A percentile compares a stretch with the other conserved stretches of the same genome.
Conservation (phyloP, 225 moss, liverwort and hornwort species). For the Marchantia paleacea region DNA sequence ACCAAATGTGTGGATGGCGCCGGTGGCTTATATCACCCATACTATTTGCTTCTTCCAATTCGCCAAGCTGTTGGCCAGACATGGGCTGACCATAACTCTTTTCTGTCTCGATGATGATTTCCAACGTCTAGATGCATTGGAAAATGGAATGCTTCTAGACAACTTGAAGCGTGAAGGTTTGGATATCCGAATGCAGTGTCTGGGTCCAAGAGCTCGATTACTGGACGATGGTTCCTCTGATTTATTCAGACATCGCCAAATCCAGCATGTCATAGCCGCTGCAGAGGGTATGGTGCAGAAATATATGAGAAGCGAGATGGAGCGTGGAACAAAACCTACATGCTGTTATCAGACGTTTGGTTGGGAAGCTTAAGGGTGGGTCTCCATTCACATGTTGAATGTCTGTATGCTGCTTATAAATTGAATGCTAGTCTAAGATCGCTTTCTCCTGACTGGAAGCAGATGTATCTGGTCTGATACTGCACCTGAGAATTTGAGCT, state of each 20-base stretch:
- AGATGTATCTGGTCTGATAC: too few relatives aligned
- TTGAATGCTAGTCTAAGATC: too few relatives aligned
- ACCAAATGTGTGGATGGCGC: slow-evolving; percentile 14
- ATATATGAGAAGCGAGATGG: neutral
- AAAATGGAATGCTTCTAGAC: neutral
- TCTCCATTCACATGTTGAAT: too few relatives aligned
- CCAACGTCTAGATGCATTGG: neutral
- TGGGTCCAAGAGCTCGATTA: neutral
- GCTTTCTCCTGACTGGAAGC: too few relatives aligned
- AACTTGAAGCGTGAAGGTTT: slow-evolving; percentile 1
- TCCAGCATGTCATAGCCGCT: too few relatives aligned
- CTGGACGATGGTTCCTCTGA: neutral
- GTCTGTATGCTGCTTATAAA: too few relatives aligned
- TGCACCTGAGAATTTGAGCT: too few relatives aligned
- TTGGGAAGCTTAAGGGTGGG: too few relatives aligned
- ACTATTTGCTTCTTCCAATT: neutral
- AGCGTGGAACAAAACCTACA: neutral
- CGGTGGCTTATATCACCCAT: neutral
- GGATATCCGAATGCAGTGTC: neutral
- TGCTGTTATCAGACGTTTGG: slow-evolving; percentile 8
- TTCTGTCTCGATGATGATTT: neutral
- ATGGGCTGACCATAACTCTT: neutral
- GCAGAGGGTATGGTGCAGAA: too few relatives aligned
- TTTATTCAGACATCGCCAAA: too few relatives aligned
- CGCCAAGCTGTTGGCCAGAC: neutral